These are phyloP conservation scores for Aspergillus wentii DNA, from an alignment of 495 filamentous ascomycete species.

Conservation along the genomic window DNA sequence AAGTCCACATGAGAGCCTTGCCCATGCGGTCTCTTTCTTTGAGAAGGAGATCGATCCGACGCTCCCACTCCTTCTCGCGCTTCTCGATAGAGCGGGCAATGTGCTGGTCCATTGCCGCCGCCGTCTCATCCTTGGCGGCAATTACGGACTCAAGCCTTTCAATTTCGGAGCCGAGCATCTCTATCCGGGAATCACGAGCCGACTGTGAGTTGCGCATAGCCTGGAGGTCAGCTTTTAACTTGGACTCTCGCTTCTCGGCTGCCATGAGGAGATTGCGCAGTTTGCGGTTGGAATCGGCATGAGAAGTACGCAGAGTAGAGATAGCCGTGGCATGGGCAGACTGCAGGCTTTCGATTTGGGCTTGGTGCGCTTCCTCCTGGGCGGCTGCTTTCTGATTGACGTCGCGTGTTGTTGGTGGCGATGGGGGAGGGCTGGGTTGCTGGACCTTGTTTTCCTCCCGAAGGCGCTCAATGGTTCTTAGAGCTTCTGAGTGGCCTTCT, in stretches of 20 bases:
- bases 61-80: constrained; percentile 48
- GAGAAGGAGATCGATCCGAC: constrained; percentile 47
- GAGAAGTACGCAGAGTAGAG: constrained; percentile 34
- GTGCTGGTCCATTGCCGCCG: constrained; percentile 33
- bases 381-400: constrained; percentile 12
- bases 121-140: constrained; percentile 36
- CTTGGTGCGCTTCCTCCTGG: constrained; percentile 31
- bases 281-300: constrained; percentile 38
- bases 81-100: constrained; percentile 42
- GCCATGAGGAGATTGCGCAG: constrained; percentile 34
- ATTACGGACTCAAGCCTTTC: constrained; percentile 30
- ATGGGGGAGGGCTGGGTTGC: constrained; percentile 25
- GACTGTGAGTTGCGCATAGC: constrained; percentile 19
- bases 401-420: constrained; percentile 13
- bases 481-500: constrained; percentile 33
- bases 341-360: constrained; percentile 34
- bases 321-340: constrained; percentile 34
- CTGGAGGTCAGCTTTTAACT: constrained; percentile 33
- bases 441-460: constrained; percentile 68
- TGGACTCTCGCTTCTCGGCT: constrained; percentile 39
- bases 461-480: constrained; percentile 77
- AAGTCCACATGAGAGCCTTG: constrained; percentile 42
- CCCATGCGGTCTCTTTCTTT: constrained; percentile 52
- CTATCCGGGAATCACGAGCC: constrained; percentile 19
- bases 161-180: constrained; percentile 28